Percentiles rank a stretch among this genome's conserved stretches.
Evolutionary conservation across 306 rosid genomes (phyloP).

Genomic region (Dryas drummondii): DNA sequence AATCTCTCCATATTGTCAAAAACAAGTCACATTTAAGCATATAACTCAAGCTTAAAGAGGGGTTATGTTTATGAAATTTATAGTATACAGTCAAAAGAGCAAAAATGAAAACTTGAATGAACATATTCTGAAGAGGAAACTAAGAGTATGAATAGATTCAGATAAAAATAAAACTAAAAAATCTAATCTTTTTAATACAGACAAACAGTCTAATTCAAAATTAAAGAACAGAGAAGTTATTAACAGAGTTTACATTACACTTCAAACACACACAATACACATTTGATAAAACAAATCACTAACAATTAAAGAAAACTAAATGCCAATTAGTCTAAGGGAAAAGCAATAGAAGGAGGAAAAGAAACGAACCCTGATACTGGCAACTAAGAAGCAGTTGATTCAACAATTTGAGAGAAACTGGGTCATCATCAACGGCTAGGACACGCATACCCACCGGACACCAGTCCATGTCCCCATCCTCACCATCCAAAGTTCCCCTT

Average conservation of each 20-base stretch:
- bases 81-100: too few species aligned
- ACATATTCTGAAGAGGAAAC: neutral
- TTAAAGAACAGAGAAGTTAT: neutral
- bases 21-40: neutral
- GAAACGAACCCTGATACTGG: slow-evolving; percentile 70
- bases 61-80: too few species aligned
- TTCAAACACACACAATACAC: neutral
- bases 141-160: neutral
- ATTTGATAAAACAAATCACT: neutral
- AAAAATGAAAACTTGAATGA: neutral
- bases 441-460: slow-evolving; percentile 90
- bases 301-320: slow-evolving; percentile 7
- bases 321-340: neutral
- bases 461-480: slow-evolving; percentile 34
- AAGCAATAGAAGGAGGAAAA: slow-evolving; percentile 1
- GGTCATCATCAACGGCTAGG: slow-evolving; percentile 86
- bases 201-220: neutral
- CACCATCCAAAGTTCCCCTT: neutral
- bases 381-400: slow-evolving; percentile 70
- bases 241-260: neutral
- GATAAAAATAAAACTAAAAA: too few species aligned
- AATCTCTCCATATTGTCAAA: neutral
- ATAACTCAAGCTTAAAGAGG: neutral
- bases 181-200: too few species aligned
- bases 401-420: slow-evolving; percentile 59